A percentile compares a stretch with the other conserved stretches of the same genome.
Evolutionary conservation across 352 stramenopile species (phyloP).

Genomic region (Pythium coloratum): DNA sequence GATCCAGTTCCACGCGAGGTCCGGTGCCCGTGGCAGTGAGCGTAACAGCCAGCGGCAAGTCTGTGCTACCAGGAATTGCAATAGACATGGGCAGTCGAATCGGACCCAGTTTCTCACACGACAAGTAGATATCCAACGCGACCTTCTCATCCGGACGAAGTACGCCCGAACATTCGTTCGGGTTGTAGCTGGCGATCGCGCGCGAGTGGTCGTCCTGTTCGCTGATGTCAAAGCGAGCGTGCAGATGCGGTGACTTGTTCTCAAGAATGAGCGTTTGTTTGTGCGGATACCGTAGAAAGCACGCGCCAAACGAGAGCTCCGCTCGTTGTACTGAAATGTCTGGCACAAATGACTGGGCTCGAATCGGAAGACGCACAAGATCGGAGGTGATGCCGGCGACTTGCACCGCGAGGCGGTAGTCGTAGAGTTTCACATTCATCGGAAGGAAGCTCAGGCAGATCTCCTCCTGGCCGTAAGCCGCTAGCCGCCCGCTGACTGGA

Average conservation of each 20-base stretch:
- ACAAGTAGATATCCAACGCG: slow-evolving; percentile 81
- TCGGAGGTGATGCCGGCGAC: slow-evolving; percentile 89
- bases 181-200: slow-evolving; percentile 79
- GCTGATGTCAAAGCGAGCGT: slow-evolving; percentile 86
- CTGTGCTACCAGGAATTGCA: slow-evolving; percentile 79
- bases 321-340: slow-evolving; percentile 59
- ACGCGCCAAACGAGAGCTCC: slow-evolving; percentile 89
- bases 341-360: slow-evolving; percentile 87
- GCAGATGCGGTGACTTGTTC: slow-evolving; percentile 83
- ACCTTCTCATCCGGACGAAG: slow-evolving; percentile 61
- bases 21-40: slow-evolving; percentile 83
- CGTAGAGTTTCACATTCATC: slow-evolving; percentile 88
- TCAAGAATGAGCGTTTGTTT: slow-evolving; percentile 80
- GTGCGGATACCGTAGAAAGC: slow-evolving; percentile 93
- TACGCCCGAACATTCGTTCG: slow-evolving; percentile 56
- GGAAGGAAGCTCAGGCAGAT: slow-evolving; percentile 89
- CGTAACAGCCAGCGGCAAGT: slow-evolving; percentile 88
- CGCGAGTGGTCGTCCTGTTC: slow-evolving; percentile 90
- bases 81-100: slow-evolving; percentile 91
- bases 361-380: slow-evolving; percentile 88
- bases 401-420: slow-evolving; percentile 91
- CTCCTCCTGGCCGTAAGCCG: slow-evolving; percentile 76
- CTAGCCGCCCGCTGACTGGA: slow-evolving; percentile 72
- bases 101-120: slow-evolving; percentile 88
- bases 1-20: slow-evolving; percentile 84